These are phyloP conservation scores for Scutellaria baicalensis DNA, from an alignment of 257 asterid species.

Conservation along the genomic window DNA sequence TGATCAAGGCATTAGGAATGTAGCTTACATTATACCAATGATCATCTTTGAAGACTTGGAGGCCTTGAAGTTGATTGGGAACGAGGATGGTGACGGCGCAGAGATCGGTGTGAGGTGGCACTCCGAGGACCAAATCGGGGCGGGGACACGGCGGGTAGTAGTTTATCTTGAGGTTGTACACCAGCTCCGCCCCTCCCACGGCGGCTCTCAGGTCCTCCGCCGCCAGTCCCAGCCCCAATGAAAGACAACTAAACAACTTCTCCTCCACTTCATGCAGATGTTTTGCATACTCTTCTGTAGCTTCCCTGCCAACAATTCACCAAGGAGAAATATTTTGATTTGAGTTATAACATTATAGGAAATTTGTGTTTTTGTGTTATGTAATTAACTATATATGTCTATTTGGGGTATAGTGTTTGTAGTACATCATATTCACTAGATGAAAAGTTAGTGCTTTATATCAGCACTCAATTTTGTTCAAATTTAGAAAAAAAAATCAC, in stretches of 20 bases:
- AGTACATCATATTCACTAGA: no score
- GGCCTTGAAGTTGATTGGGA: slow-evolving; percentile 51
- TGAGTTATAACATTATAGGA: no score
- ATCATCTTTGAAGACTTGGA: slow-evolving; percentile 46
- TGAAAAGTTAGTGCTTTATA: no score
- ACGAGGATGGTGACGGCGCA: slow-evolving; percentile 43
- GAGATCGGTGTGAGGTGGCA: slow-evolving; percentile 54
- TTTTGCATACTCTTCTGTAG: slow-evolving; percentile 37
- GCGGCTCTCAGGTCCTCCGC: slow-evolving; percentile 33
- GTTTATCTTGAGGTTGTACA: slow-evolving; percentile 46
- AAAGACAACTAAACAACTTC: slow-evolving; percentile 29
- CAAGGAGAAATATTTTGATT: no score
- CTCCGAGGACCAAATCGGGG: slow-evolving; percentile 67
- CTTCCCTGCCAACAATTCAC: slow-evolving; percentile 27
- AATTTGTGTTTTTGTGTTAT: no score
- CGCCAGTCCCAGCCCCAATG: slow-evolving; percentile 46
- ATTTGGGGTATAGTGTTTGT: no score
- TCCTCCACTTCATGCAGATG: slow-evolving; percentile 26
- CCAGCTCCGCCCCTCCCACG: slow-evolving; percentile 40
- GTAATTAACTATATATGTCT: no score
- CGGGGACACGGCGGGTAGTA: slow-evolving; percentile 72
- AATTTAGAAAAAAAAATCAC: no score
- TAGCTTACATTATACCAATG: slow-evolving; percentile 51
- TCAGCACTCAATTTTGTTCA: no score
- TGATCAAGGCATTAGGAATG: slow-evolving; percentile 56